Evolutionary conservation across 176 grass and related monocot genomes (phyloP), one percentile per base, ranked within the genome.

Genomic region (Phyllostachys edulis): DNA sequence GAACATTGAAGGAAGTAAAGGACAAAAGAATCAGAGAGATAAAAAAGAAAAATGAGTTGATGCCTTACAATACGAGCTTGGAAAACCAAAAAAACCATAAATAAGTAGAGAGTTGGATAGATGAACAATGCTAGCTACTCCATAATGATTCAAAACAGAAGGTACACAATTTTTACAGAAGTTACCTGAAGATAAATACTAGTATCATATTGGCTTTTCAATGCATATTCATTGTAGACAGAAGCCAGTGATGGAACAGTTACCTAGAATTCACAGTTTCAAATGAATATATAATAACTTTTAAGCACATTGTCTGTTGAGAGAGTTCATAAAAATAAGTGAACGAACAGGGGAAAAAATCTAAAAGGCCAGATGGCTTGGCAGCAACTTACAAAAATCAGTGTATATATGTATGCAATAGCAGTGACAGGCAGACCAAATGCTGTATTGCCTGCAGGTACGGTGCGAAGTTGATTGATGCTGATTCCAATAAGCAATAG

Each of bases 141-240:
- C 17, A 38, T 7, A 38, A 37, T 47, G 50, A 74, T 56, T 49
- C 52, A 50, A 59, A 34, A 55, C 40, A 67, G 32, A 62, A 73
- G 36, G 11, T 20, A 79, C n/a, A 78, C 23, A 66, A 73, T 3
- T n/a, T 73, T 32, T 41, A 78, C 3, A 72, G 11, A 49, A 38
- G 2, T 60, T 78, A 99, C 96, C 96, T 99, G 96, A 69, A 99
- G 96, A 90, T 99, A 99, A 67, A 99, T 99, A 74, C 93, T 99
- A n/a, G 96, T 99, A 47, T 99, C 96, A 23, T 94, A 97, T 87
- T 99, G 96, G 73, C 96, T 99, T 89, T 99, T 99, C 75, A 99
- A 87, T 68, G 96, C 96, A 87, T 96, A 96, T 80, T 99, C 96
- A 81, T 99, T 99, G 87, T 89, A 99, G 80, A 99, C 96, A 65